Conservation (phyloP, 2,329 filamentous ascomycete species). For the Trichoderma gracile region DNA sequence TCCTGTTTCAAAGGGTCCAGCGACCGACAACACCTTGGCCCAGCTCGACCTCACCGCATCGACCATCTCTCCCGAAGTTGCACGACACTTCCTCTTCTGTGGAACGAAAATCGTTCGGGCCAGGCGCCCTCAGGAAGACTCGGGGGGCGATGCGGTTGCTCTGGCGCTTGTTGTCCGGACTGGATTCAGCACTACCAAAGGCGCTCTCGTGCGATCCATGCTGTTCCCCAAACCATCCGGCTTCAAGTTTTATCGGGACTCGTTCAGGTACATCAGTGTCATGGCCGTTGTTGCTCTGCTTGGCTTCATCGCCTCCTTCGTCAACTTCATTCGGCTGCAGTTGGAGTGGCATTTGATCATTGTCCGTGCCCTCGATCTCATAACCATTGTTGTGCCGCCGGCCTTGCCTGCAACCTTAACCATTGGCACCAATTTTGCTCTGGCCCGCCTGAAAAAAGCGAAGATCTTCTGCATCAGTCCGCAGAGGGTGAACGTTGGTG, state of each 20-base stretch:
- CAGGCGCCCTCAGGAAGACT: slow-evolving; percentile 80
- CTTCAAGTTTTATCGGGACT: slow-evolving; percentile 98
- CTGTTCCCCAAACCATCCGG: slow-evolving; percentile 96
- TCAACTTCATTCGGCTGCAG: slow-evolving; percentile 86
- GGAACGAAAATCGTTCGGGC: slow-evolving; percentile 95
- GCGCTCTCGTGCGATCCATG: slow-evolving; percentile 94
- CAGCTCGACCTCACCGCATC: slow-evolving; percentile 76
- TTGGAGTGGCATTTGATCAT: slow-evolving; percentile 89
- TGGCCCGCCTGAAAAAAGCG: slow-evolving; percentile 81
- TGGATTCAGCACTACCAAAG: slow-evolving; percentile 97
- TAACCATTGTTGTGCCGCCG: slow-evolving; percentile 96
- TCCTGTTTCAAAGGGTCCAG: slow-evolving; percentile 88
- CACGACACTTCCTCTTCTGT: slow-evolving; percentile 87
- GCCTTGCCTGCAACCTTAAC: slow-evolving; percentile 92
- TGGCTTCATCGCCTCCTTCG: slow-evolving; percentile 85
- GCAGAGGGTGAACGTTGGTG: slow-evolving; percentile 93
- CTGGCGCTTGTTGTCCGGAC: slow-evolving; percentile 90
- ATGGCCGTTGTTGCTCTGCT: slow-evolving; percentile 85
- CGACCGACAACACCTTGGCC: slow-evolving; percentile 75
- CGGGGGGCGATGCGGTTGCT: slow-evolving; percentile 84
- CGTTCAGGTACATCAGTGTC: slow-evolving; percentile 95
- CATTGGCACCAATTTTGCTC: slow-evolving; percentile 94
- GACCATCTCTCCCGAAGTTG: slow-evolving; percentile 78
- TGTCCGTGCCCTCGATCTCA: slow-evolving; percentile 87
- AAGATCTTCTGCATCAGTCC: slow-evolving; percentile 98